Conservation (phyloP, 305 asterid genomes). For the Rubia balearica region DNA sequence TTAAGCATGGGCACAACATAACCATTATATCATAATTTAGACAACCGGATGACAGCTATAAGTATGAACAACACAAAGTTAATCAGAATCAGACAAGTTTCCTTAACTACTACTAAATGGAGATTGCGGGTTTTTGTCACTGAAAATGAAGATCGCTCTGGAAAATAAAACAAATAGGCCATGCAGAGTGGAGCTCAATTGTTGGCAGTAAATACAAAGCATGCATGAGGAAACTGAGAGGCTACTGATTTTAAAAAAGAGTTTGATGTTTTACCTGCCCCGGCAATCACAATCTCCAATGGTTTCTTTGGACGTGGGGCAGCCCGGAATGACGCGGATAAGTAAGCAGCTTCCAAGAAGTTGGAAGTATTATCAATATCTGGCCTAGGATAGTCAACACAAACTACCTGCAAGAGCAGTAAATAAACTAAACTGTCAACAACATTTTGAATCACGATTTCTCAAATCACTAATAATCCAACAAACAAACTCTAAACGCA, state of each 20-base stretch:
- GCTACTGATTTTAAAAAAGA: not conserved
- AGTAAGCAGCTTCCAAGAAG: conserved; percentile 76
- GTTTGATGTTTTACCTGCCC: conserved; percentile 56
- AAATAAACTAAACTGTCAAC: conserved; percentile 13
- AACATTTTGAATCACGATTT: conserved; percentile 6
- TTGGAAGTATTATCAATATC: conserved; percentile 74
- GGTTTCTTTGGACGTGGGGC: conserved; percentile 76
- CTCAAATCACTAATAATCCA: conserved; percentile 8
- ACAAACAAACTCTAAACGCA: conserved; percentile 17
- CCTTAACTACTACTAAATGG: not conserved
- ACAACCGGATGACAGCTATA: not conserved
- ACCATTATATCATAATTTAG: not conserved
- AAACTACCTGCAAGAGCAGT: conserved; percentile 41
- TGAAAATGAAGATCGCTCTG: not conserved
- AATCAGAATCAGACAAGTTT: not conserved
- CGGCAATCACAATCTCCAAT: conserved; percentile 81
- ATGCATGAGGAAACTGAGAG: not conserved
- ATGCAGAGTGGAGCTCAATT: not conserved
- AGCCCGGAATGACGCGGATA: conserved; percentile 57
- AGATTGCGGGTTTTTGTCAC: not conserved
- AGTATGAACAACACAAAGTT: not conserved
- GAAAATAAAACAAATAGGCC: not conserved
- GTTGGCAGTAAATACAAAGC: not conserved
- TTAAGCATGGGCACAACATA: not conserved
- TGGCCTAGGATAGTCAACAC: conserved; percentile 91